A percentile compares a stretch with the other conserved stretches of the same genome.
phyloP scores from a whole-genome alignment of 1,284 basidiomycete species.

The Leccinum ambiguum region DNA sequence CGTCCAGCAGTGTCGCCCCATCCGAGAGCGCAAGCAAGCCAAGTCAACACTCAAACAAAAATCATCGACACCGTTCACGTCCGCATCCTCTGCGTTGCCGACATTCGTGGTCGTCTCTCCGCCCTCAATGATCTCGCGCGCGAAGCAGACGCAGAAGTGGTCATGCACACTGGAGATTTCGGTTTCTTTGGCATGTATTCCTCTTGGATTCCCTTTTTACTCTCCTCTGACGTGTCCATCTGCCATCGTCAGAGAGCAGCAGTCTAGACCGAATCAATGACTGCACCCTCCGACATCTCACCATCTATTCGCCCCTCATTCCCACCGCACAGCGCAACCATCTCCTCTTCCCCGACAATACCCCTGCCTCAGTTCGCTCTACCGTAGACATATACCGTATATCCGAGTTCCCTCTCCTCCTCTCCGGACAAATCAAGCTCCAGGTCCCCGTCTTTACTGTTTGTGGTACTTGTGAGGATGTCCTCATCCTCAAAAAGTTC shows the following conservation, averaged over 20 bases:
- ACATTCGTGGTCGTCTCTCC: conserved; percentile 88
- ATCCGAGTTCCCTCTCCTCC: too few relatives aligned
- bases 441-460: too few relatives aligned
- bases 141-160: conserved; percentile 80
- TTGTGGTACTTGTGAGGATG: too few relatives aligned
- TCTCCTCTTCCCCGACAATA: conserved; percentile 70
- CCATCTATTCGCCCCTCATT: conserved; percentile 97
- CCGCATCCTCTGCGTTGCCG: conserved; percentile 93
- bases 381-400: too few relatives aligned
- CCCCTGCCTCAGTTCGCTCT: conserved; percentile 22
- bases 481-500: too few relatives aligned
- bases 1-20: conserved; percentile 55
- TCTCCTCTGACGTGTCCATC: too few relatives aligned
- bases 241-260: too few relatives aligned
- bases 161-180: too few relatives aligned
- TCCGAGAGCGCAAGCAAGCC: conserved; percentile 43
- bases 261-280: too few relatives aligned
- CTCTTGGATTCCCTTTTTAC: too few relatives aligned
- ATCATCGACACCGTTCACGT: conserved; percentile 77
- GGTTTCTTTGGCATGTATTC: too few relatives aligned
- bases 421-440: too few relatives aligned
- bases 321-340: conserved; percentile 78
- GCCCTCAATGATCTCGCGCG: conserved; percentile 89
- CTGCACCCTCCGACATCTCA: conserved; percentile 92
- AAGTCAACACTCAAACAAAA: conserved; percentile 77